phyloP scores from a whole-genome alignment of 2,329 filamentous ascomycete species.

The Aspergillus sp. region DNA sequence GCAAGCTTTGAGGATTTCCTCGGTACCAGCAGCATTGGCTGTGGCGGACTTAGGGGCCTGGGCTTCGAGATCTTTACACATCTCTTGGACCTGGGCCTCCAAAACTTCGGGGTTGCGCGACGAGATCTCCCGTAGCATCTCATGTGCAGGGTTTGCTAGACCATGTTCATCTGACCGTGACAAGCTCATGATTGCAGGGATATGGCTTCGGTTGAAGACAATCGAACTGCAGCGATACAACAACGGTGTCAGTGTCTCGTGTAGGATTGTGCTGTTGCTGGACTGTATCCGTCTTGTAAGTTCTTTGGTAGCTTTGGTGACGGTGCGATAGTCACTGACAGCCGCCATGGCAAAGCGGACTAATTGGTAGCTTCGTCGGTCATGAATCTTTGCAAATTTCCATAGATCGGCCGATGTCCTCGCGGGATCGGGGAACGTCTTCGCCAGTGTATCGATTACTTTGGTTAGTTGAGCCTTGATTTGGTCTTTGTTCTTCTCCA shows the following conservation, averaged over 20 bases:
- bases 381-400: constrained; percentile 89
- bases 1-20: constrained; percentile 91
- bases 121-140: constrained; percentile 90
- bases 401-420: constrained; percentile 77
- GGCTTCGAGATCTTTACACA: constrained; percentile 83
- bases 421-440: constrained; percentile 74
- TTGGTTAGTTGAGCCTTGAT: constrained; percentile 71
- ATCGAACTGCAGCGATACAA: constrained; percentile 83
- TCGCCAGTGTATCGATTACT: constrained; percentile 73
- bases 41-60: constrained; percentile 74
- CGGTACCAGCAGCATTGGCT: constrained; percentile 72
- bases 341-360: constrained; percentile 83
- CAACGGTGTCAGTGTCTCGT: constrained; percentile 81
- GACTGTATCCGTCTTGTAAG: constrained; percentile 79
- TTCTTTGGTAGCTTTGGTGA: constrained; percentile 88
- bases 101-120: constrained; percentile 86
- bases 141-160: constrained; percentile 78
- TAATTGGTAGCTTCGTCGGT: constrained; percentile 86
- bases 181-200: constrained; percentile 85
- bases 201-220: constrained; percentile 92
- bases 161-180: constrained; percentile 82
- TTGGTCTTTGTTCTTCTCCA: constrained; percentile 68
- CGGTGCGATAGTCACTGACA: constrained; percentile 89
- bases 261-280: constrained; percentile 63
- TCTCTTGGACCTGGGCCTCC: constrained; percentile 86